phyloP scores from a whole-genome alignment of 768 basidiomycete genomes.

The Boletus vinaceobasis region DNA sequence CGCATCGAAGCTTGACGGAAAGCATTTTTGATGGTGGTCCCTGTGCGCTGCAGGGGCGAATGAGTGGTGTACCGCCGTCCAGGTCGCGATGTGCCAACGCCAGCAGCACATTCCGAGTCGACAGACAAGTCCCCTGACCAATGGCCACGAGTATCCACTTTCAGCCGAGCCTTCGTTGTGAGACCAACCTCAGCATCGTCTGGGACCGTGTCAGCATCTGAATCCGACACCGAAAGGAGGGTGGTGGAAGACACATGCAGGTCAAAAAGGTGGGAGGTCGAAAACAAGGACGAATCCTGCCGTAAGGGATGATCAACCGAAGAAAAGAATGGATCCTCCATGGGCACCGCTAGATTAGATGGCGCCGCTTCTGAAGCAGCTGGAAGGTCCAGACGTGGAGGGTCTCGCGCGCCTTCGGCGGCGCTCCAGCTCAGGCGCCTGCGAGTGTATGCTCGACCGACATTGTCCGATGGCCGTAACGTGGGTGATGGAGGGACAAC shows the following conservation, averaged over 20 bases:
- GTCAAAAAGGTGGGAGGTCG: conserved; percentile 41
- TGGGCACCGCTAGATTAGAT: conserved; percentile 14
- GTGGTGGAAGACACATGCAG: conserved; percentile 52
- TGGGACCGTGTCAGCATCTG: conserved; percentile 39
- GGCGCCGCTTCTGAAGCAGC: conserved; percentile 19
- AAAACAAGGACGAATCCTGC: conserved; percentile 36
- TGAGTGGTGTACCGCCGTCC: conserved; percentile 43
- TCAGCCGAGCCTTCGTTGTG: conserved; percentile 43
- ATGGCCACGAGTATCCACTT: conserved; percentile 26
- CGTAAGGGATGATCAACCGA: conserved; percentile 34
- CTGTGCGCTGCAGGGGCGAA: conserved; percentile 61
- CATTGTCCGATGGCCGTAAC: conserved; percentile 32
- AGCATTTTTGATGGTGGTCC: conserved; percentile 55
- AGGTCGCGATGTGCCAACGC: conserved; percentile 35
- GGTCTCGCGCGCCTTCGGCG: conserved; percentile 45
- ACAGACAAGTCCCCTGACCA: conserved; percentile 21
- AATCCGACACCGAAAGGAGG: conserved; percentile 37
- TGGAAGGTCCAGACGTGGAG: conserved; percentile 38
- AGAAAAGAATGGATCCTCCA: conserved; percentile 51
- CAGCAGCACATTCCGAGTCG: conserved; percentile 52
- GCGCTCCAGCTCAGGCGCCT: conserved; percentile 59
- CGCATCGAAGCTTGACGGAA: conserved; percentile 66
- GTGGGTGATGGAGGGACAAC: conserved; percentile 55
- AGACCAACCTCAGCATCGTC: conserved; percentile 62
- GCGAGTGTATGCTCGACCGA: conserved; percentile 37